These are phyloP conservation scores for Leersia perrieri DNA, from an alignment of 176 grass and related monocot genomes.

Conservation along the genomic window DNA sequence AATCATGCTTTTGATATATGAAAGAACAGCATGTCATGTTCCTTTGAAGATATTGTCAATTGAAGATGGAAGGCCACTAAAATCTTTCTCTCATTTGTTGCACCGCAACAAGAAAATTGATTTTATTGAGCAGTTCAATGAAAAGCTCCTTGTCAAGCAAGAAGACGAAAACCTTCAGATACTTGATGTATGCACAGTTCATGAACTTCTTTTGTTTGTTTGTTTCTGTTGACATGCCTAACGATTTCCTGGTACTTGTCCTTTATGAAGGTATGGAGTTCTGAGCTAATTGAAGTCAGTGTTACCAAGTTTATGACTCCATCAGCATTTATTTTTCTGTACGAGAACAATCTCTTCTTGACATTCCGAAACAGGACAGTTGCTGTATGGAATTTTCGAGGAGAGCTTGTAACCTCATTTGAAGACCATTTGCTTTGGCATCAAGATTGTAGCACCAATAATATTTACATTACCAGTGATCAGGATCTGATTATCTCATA, in stretches of 20 bases:
- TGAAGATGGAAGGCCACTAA: constrained; percentile 86
- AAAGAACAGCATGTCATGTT: constrained; percentile 71
- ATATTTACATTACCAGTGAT: constrained; percentile 87
- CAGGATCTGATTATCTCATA: constrained; percentile 99
- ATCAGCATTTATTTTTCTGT: constrained; percentile 96
- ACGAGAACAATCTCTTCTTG: constrained; percentile 98
- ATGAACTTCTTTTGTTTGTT: neutral
- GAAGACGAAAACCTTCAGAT: constrained; percentile 97
- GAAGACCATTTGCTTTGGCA: constrained; percentile 98
- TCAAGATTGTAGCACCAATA: constrained; percentile 76
- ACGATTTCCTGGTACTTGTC: constrained; percentile 10
- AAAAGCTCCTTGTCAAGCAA: constrained; percentile 95
- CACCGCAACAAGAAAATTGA: constrained; percentile 94
- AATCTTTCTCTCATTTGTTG: constrained; percentile 87
- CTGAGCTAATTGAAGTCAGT: constrained; percentile 84
- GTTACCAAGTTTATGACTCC: constrained; percentile 85
- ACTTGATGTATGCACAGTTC: constrained; percentile 70
- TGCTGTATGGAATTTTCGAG: constrained; percentile 96
- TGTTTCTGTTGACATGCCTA: constrained; percentile 11
- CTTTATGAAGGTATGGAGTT: constrained; percentile 89
- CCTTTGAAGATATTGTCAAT: constrained; percentile 97
- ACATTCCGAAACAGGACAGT: constrained; percentile 94
- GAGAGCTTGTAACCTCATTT: constrained; percentile 95
- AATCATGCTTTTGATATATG: constrained; percentile 98
- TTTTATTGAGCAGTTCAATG: constrained; percentile 98